These are phyloP conservation scores for Alternaria sp. DNA, from an alignment of 2,329 filamentous ascomycete species.

Conservation along the genomic window DNA sequence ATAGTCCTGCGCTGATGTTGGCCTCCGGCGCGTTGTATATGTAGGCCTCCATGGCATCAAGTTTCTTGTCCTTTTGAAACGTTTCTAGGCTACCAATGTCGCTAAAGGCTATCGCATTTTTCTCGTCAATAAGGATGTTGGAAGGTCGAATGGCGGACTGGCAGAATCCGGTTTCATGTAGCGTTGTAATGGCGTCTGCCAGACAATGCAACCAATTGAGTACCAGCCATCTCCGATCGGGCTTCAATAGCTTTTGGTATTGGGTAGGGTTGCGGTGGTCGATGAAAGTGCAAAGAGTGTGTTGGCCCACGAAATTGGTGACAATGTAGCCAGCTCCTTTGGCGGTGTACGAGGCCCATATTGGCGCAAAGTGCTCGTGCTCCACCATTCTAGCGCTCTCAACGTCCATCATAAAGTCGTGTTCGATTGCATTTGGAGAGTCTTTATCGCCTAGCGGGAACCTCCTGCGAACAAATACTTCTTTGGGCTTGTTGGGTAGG, in stretches of 20 bases:
- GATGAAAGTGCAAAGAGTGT: conserved; percentile 72
- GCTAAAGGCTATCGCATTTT: conserved; percentile 72
- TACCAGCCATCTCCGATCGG: conserved; percentile 66
- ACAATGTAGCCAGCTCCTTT: conserved; percentile 71
- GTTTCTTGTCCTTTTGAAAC: conserved; percentile 62
- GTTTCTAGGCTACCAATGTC: conserved; percentile 63
- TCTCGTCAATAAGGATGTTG: conserved; percentile 71
- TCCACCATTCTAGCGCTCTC: conserved; percentile 66
- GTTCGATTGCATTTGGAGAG: conserved; percentile 40
- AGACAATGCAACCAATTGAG: conserved; percentile 81
- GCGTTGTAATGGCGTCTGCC: conserved; percentile 70
- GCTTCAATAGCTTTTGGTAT: conserved; percentile 69
- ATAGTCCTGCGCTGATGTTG: conserved; percentile 43
- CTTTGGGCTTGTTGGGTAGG: conserved; percentile 68
- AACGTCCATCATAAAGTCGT: conserved; percentile 68
- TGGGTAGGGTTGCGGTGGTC: conserved; percentile 66
- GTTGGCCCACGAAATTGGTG: conserved; percentile 71
- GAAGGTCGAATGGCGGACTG: conserved; percentile 76
- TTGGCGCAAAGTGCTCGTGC: conserved; percentile 74
- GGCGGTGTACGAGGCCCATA: conserved; percentile 75
- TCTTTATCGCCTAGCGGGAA: conserved; percentile 60
- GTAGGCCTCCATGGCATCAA: conserved; percentile 73
- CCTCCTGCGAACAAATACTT: conserved; percentile 65
- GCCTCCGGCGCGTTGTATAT: conserved; percentile 76
- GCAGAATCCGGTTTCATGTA: conserved; percentile 70